A percentile compares a stretch with the other conserved stretches of the same genome.
Evolutionary conservation across 345 rosid genomes (phyloP).

Genomic region (Geranium brycei): DNA sequence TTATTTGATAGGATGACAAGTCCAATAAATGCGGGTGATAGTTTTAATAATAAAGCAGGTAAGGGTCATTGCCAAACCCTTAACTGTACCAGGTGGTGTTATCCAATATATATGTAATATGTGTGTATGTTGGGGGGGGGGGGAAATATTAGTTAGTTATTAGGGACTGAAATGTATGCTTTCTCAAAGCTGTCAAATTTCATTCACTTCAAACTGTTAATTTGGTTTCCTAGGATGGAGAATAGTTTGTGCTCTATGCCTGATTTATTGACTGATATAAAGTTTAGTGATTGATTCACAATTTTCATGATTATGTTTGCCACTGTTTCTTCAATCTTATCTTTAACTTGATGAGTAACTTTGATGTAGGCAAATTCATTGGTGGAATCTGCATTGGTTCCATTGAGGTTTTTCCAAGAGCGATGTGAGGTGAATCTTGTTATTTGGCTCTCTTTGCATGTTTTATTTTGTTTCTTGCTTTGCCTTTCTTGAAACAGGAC

Average conservation of each 20-base stretch:
- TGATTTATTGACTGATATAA: neutral
- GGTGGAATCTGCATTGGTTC: constrained; percentile 72
- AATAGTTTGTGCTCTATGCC: neutral
- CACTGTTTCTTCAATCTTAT: neutral
- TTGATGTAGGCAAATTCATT: constrained; percentile 79
- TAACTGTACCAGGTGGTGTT: no score
- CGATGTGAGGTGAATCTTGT: constrained; percentile 64
- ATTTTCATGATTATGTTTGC: neutral
- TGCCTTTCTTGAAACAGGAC: constrained; percentile 3
- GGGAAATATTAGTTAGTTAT: no score
- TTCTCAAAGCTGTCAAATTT: neutral
- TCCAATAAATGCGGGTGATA: neutral
- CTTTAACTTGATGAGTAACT: neutral
- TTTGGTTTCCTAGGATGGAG: neutral
- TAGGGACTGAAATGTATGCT: neutral
- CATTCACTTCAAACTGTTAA: neutral
- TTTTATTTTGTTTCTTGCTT: neutral
- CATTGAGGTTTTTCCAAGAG: constrained; percentile 86
- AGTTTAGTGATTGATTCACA: neutral
- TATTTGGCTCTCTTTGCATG: neutral
- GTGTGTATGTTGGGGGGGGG: no score
- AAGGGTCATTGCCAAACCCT: no score
- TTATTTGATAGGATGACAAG: neutral
- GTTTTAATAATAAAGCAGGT: no score
- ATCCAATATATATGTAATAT: no score